A percentile compares a stretch with the other conserved stretches of the same genome.
These are phyloP conservation scores for Fusarium sp. DNA, from an alignment of 2,329 filamentous ascomycete species.

Conservation along the genomic window DNA sequence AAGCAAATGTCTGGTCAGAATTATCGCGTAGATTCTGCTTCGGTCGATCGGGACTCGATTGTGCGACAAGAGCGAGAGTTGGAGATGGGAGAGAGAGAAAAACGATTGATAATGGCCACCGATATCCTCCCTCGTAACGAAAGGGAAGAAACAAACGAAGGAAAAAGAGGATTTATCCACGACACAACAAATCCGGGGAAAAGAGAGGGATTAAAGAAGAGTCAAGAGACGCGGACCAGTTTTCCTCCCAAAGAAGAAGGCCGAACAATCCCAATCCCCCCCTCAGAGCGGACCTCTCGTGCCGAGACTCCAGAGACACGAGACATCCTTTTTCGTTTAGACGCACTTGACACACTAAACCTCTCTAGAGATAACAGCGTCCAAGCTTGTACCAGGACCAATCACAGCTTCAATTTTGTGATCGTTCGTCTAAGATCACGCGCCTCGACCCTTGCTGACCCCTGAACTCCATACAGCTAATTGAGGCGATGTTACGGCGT, in stretches of 20 bases:
- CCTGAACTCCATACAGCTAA: conserved; percentile 13
- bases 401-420: conserved; percentile 5
- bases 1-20: neutral
- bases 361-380: conserved; percentile 18
- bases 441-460: conserved; percentile 16
- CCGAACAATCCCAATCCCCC: neutral
- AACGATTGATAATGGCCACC: conserved; percentile 26
- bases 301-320: conserved; percentile 26
- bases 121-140: conserved; percentile 11
- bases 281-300: conserved; percentile 21
- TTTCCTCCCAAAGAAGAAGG: neutral
- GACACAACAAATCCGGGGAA: conserved; percentile 19
- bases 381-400: conserved; percentile 2
- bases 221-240: neutral
- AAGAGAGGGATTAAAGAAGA: conserved; percentile 35
- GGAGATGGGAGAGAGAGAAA: neutral
- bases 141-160: conserved; percentile 3
- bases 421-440: conserved; percentile 20
- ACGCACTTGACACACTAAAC: conserved; percentile 21
- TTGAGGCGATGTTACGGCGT: conserved; percentile 19
- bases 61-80: conserved; percentile 30
- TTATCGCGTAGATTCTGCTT: conserved; percentile 15
- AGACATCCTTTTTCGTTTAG: conserved; percentile 30
- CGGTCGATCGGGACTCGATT: conserved; percentile 27
- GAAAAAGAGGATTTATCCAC: conserved; percentile 23